Evolutionary conservation across 345 rosid species (phyloP).

Genomic region (Punica granatum): DNA sequence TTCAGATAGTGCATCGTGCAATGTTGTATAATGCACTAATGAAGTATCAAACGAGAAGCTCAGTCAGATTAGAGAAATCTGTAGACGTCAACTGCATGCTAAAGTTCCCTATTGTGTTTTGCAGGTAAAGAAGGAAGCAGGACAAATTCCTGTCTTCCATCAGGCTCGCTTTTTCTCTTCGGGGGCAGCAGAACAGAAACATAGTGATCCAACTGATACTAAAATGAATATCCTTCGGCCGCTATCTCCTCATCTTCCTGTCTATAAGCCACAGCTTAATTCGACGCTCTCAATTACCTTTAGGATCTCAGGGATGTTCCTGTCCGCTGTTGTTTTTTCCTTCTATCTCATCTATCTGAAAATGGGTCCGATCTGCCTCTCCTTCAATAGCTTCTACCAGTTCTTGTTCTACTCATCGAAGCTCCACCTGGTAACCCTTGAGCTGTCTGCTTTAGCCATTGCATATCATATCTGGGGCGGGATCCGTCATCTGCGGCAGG

Average conservation of each 20-base stretch:
- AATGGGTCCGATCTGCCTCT: constrained; percentile 2
- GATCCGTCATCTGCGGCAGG: background rate
- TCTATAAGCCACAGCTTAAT: background rate
- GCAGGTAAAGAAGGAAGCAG: constrained; percentile 1
- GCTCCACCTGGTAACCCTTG: background rate
- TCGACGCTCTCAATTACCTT: background rate
- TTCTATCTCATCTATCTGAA: background rate
- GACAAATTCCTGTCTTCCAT: background rate
- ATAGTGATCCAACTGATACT: background rate
- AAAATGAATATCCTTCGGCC: constrained; percentile 1
- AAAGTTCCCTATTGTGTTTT: background rate
- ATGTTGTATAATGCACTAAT: background rate
- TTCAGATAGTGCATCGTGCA: background rate
- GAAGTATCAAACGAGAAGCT: background rate
- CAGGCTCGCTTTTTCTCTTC: constrained; percentile 1
- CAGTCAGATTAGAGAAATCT: too few species aligned
- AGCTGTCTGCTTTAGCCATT: background rate
- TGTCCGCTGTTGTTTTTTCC: background rate
- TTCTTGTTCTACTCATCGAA: constrained; percentile 4
- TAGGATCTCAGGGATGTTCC: background rate
- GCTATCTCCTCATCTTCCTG: constrained; percentile 7
- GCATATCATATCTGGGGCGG: background rate
- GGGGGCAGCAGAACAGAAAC: background rate
- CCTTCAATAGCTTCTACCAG: background rate
- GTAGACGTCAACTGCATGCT: background rate